phyloP scores from a whole-genome alignment of 257 asterid genomes.

The Echium plantagineum region DNA sequence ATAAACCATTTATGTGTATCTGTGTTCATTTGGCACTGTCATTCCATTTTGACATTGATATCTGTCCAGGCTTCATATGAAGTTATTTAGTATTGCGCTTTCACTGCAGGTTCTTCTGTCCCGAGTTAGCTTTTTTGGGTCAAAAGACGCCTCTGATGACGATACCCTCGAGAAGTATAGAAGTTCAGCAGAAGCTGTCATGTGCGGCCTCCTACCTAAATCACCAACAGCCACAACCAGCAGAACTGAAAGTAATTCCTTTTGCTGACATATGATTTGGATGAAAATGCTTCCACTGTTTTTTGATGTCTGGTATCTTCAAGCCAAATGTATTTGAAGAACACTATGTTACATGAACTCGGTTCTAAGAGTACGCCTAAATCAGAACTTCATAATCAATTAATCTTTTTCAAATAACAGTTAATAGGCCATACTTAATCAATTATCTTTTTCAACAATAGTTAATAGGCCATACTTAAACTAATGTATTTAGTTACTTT shows the following conservation, averaged over 20 bases:
- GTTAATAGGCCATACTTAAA: too few relatives aligned
- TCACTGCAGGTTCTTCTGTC: constrained; percentile 64
- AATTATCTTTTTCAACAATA: not conserved
- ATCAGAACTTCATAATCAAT: too few relatives aligned
- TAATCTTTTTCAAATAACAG: not conserved
- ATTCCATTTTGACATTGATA: not conserved
- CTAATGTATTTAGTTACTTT: too few relatives aligned
- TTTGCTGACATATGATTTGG: not conserved
- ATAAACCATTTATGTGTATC: too few relatives aligned
- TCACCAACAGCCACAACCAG: constrained; percentile 76
- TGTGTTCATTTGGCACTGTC: not conserved
- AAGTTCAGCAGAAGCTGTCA: constrained; percentile 75
- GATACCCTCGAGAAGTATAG: constrained; percentile 36
- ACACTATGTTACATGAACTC: not conserved
- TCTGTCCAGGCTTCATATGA: not conserved
- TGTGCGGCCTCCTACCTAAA: constrained; percentile 74
- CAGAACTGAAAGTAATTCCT: constrained; percentile 51
- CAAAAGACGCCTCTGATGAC: constrained; percentile 33
- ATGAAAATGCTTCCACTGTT: not conserved
- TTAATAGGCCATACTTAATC: too few relatives aligned
- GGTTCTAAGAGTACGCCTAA: not conserved
- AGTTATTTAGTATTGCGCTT: not conserved
- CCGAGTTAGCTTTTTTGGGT: constrained; percentile 58
- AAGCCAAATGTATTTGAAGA: not conserved
- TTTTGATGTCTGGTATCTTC: not conserved